Conservation (phyloP, 176 grass and related monocot genomes). For the Musa schizocarpa region DNA sequence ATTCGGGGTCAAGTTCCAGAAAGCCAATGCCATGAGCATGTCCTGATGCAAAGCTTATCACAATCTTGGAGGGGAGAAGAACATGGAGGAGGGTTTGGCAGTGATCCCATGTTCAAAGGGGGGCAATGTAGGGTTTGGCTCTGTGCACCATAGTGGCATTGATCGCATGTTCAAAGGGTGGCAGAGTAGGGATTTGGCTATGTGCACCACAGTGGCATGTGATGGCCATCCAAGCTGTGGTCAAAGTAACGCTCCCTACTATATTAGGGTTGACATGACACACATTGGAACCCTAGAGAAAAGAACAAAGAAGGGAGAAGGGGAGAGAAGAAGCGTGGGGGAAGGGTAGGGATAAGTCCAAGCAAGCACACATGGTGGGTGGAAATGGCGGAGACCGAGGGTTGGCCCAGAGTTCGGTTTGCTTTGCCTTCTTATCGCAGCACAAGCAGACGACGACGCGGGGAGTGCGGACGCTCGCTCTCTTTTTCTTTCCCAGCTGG, state of each 20-base stretch:
- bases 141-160: background rate
- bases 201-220: background rate
- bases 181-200: background rate
- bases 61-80: no score
- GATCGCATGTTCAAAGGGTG: background rate
- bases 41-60: background rate
- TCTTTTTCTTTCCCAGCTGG: no score
- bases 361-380: background rate
- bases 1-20: no score
- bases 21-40: background rate
- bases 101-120: background rate
- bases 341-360: no score
- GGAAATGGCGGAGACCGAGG: background rate
- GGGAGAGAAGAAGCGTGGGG: no score
- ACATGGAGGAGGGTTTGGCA: background rate
- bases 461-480: conserved; percentile 2
- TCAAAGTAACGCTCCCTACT: background rate
- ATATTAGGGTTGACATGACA: conserved; percentile 13
- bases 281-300: background rate
- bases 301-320: background rate
- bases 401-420: conserved; percentile 6
- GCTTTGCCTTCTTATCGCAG: conserved; percentile 8
- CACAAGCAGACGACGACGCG: conserved; percentile 4
- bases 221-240: background rate
- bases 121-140: background rate